Percentiles rank a stretch among this genome's conserved stretches.
phyloP scores from a whole-genome alignment of 1,139 yeast genomes.

The Pneumocystis canis region DNA sequence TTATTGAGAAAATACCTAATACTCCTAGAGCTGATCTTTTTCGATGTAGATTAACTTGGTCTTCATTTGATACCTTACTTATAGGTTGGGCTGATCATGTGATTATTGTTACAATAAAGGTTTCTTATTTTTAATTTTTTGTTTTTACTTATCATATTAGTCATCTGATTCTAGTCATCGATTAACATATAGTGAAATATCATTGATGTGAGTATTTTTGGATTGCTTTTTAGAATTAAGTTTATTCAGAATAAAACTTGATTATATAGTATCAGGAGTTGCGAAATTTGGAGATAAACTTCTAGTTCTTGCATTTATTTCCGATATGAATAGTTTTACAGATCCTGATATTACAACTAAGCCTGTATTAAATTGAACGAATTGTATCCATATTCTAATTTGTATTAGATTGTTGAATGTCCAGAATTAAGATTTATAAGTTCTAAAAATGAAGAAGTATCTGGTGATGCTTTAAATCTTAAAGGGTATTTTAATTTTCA shows the following conservation, averaged over 20 bases:
- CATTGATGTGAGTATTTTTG: slow-evolving; percentile 12
- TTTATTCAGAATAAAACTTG: slow-evolving; percentile 29
- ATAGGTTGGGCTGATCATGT: slow-evolving; percentile 75
- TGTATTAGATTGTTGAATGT: slow-evolving; percentile 3
- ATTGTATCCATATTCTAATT: background rate
- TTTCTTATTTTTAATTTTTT: slow-evolving; percentile 1
- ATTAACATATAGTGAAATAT: slow-evolving; percentile 9
- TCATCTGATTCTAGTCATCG: background rate
- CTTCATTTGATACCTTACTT: slow-evolving; percentile 53
- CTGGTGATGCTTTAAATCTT: slow-evolving; percentile 67
- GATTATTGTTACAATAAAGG: slow-evolving; percentile 41
- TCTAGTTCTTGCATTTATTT: slow-evolving; percentile 37
- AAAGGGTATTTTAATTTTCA: slow-evolving; percentile 48
- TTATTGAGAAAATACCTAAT: slow-evolving; percentile 42
- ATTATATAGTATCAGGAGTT: slow-evolving; percentile 61
- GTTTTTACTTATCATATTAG: slow-evolving; percentile 4
- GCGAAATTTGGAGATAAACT: slow-evolving; percentile 54
- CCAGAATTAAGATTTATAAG: slow-evolving; percentile 66
- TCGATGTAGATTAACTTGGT: slow-evolving; percentile 62
- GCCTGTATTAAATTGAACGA: slow-evolving; percentile 10
- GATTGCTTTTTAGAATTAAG: slow-evolving; percentile 37
- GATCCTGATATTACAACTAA: slow-evolving; percentile 11
- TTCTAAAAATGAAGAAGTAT: slow-evolving; percentile 55
- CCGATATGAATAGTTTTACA: slow-evolving; percentile 14
- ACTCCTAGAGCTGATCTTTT: slow-evolving; percentile 66